Percentiles rank a stretch among this genome's conserved stretches.
Evolutionary conservation across 768 basidiomycete genomes (phyloP).

Genomic region (Tricholoma terreum): DNA sequence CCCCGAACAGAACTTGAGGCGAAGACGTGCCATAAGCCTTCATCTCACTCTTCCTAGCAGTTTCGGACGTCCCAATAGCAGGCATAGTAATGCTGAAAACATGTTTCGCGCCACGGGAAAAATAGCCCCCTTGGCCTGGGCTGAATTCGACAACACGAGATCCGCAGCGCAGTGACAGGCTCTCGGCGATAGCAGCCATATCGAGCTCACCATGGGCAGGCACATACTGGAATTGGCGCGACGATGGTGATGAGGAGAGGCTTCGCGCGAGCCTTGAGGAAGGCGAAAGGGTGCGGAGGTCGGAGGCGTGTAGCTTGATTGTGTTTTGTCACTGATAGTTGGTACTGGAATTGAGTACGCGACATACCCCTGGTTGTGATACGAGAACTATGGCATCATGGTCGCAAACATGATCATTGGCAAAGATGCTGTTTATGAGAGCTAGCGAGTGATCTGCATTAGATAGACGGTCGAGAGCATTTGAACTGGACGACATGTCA

Average conservation of each 20-base stretch:
- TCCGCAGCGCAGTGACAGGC: slow-evolving; percentile 51
- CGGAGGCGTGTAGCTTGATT: slow-evolving; percentile 69
- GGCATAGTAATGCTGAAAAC: slow-evolving; percentile 60
- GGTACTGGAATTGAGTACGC: neutral
- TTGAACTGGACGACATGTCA: slow-evolving; percentile 37
- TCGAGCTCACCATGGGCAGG: slow-evolving; percentile 27
- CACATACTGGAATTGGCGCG: slow-evolving; percentile 63
- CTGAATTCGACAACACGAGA: slow-evolving; percentile 44
- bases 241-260: slow-evolving; percentile 49
- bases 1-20: neutral
- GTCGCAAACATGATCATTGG: slow-evolving; percentile 48
- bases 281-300: slow-evolving; percentile 58
- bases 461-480: slow-evolving; percentile 42
- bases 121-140: slow-evolving; percentile 33
- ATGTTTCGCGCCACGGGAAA: slow-evolving; percentile 44
- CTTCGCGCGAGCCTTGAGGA: slow-evolving; percentile 46
- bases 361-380: slow-evolving; percentile 69
- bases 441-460: slow-evolving; percentile 27
- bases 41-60: slow-evolving; percentile 46
- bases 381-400: slow-evolving; percentile 67
- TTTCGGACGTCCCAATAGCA: slow-evolving; percentile 38
- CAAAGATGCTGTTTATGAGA: slow-evolving; percentile 44
- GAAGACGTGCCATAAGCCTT: slow-evolving; percentile 50
- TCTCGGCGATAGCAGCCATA: slow-evolving; percentile 36
- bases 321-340: slow-evolving; percentile 3